These are phyloP conservation scores for Hibiscus syriacus DNA, from an alignment of 345 rosid genomes.

Conservation along the genomic window DNA sequence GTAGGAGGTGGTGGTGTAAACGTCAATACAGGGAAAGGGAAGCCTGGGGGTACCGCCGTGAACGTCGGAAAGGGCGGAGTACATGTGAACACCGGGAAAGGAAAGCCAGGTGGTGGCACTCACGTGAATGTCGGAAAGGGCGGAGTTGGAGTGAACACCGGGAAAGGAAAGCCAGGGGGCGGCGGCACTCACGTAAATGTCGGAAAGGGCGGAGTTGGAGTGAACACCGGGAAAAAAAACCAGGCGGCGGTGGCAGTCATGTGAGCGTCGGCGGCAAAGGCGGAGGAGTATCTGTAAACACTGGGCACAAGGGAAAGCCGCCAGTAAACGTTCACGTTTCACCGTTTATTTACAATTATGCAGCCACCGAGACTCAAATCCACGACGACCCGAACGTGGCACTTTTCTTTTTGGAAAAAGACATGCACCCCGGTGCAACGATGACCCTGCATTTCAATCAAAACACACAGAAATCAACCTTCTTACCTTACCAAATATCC, in stretches of 20 bases:
- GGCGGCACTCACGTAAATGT: conserved; percentile 50
- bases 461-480: conserved; percentile 34
- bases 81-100: conserved; percentile 59
- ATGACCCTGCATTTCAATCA: conserved; percentile 55
- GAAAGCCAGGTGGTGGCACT: conserved; percentile 61
- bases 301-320: conserved; percentile 62
- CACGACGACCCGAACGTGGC: conserved; percentile 53
- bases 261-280: no score
- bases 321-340: conserved; percentile 47
- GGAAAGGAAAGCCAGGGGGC: no score
- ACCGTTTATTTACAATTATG: conserved; percentile 30
- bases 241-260: no score
- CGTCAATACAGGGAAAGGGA: conserved; percentile 31
- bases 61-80: conserved; percentile 49
- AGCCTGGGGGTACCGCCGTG: conserved; percentile 27
- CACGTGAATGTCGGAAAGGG: conserved; percentile 49
- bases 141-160: conserved; percentile 55
- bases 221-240: conserved; percentile 54
- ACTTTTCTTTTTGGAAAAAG: conserved; percentile 78
- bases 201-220: conserved; percentile 60
- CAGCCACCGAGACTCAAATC: conserved; percentile 60
- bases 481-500: conserved; percentile 59
- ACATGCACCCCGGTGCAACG: conserved; percentile 40
- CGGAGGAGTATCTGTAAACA: conserved; percentile 51
- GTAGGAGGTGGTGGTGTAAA: conserved; percentile 32